A percentile compares a stretch with the other conserved stretches of the same genome.
These are phyloP conservation scores for Endothia cerciana DNA, from an alignment of 2,329 filamentous ascomycete genomes.

Conservation along the genomic window DNA sequence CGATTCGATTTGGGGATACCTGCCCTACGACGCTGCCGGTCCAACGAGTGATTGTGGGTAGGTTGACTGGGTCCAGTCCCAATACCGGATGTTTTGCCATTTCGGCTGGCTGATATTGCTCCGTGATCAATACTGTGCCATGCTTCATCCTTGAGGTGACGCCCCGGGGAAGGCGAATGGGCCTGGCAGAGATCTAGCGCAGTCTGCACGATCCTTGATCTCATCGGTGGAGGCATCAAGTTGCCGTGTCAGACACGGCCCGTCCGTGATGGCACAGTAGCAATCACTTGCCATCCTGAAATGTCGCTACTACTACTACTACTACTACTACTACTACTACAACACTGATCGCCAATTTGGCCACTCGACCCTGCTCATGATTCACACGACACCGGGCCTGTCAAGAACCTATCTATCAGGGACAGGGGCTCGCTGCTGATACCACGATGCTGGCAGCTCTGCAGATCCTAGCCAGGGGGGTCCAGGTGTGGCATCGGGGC, in stretches of 20 bases:
- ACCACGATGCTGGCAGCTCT: slow-evolving; percentile 5
- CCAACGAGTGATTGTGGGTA: background rate
- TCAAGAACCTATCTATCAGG: background rate
- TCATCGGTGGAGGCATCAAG: background rate
- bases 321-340: too few relatives aligned
- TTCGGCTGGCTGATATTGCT: background rate
- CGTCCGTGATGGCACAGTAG: background rate
- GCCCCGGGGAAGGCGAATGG: background rate
- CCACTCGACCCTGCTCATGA: background rate
- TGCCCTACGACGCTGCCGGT: background rate
- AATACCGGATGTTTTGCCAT: background rate
- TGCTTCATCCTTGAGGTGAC: background rate
- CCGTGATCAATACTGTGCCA: background rate
- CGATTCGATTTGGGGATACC: background rate
- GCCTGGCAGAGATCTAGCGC: background rate
- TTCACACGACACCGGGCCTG: slow-evolving; percentile 9
- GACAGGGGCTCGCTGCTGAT: background rate
- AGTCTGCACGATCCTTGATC: background rate
- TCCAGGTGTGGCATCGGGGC: background rate
- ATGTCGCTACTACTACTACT: too few relatives aligned
- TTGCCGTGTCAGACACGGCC: background rate
- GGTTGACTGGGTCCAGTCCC: background rate
- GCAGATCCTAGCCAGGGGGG: slow-evolving; percentile 3
- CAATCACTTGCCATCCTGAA: background rate
- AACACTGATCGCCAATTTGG: background rate